Evolutionary conservation across 2,329 filamentous ascomycete species (phyloP).

Genomic region (Pseudogymnoascus sp.): DNA sequence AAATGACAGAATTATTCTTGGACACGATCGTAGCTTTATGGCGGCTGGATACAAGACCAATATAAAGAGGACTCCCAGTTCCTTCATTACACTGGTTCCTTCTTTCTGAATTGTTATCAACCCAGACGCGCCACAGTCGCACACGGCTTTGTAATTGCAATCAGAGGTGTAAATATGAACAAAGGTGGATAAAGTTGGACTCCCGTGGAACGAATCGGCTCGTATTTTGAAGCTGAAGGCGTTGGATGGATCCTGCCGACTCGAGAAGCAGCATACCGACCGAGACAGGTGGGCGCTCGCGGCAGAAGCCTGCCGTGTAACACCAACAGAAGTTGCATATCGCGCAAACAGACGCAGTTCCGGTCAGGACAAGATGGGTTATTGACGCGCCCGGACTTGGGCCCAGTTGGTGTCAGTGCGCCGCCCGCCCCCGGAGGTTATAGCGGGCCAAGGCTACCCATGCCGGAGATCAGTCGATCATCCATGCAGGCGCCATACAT

Average conservation of each 20-base stretch:
- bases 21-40: not conserved
- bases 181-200: not conserved
- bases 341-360: not conserved
- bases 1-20: not conserved
- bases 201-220: not conserved
- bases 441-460: not conserved
- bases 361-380: not conserved
- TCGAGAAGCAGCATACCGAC: not conserved
- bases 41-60: not conserved
- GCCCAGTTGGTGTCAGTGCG: not conserved
- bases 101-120: not conserved
- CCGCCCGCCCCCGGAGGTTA: not conserved
- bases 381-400: not conserved
- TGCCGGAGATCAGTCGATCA: conserved; percentile 4
- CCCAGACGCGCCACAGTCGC: not conserved
- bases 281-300: not conserved
- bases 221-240: not conserved
- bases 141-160: not conserved
- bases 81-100: not conserved
- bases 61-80: not conserved
- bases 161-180: not conserved
- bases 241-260: not conserved
- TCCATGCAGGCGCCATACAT: not conserved
- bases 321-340: not conserved
- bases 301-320: not conserved